Evolutionary conservation across 495 filamentous ascomycete species (phyloP).

Genomic region (Tuber borchii): DNA sequence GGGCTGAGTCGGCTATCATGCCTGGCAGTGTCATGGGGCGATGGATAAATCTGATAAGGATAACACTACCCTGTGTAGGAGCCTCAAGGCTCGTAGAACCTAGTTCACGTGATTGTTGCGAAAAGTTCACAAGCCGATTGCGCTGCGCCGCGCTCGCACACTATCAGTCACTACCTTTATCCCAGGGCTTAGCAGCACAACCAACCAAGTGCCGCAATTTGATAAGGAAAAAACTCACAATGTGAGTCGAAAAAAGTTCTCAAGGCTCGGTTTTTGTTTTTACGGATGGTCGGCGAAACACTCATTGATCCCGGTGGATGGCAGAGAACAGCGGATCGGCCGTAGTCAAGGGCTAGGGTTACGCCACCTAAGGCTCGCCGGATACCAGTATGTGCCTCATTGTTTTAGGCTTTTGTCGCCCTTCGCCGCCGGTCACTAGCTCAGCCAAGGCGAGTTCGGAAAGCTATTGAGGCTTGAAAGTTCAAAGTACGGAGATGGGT

Average conservation of each 20-base stretch:
- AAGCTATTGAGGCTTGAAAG: background rate
- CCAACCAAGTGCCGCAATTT: background rate
- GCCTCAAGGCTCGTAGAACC: too few relatives aligned
- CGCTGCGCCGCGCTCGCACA: background rate
- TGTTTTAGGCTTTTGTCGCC: background rate
- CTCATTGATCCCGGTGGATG: background rate
- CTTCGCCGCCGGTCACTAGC: background rate
- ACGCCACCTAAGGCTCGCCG: background rate
- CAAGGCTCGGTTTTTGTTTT: background rate
- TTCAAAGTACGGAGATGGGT: background rate
- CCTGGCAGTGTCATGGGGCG: background rate
- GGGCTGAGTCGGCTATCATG: background rate
- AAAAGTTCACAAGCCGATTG: too few relatives aligned
- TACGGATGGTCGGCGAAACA: background rate
- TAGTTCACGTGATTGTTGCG: too few relatives aligned
- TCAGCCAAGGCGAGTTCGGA: background rate
- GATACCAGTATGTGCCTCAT: background rate
- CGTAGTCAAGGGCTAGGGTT: background rate
- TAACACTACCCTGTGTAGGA: too few relatives aligned
- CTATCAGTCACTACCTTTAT: background rate
- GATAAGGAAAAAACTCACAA: background rate
- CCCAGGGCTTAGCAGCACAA: background rate
- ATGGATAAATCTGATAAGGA: background rate
- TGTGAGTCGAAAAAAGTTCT: background rate
- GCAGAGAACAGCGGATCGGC: background rate